phyloP scores from a whole-genome alignment of 2,329 filamentous ascomycete genomes.

The Polychaeton citri region DNA sequence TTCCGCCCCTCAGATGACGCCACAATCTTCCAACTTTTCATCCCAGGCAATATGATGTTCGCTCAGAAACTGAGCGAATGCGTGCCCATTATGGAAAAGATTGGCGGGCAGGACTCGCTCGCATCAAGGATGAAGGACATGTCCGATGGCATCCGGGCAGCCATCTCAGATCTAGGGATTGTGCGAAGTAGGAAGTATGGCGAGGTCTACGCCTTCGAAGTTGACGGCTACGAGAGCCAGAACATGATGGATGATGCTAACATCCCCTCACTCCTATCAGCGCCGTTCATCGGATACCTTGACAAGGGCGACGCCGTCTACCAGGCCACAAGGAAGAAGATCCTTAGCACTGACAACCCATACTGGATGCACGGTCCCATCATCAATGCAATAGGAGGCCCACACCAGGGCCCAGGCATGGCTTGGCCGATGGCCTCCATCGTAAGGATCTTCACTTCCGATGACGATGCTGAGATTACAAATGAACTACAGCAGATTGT shows the following conservation, averaged over 20 bases:
- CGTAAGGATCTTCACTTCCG: conserved; percentile 36
- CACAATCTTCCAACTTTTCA: conserved; percentile 36
- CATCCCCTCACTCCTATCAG: conserved; percentile 51
- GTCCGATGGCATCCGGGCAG: conserved; percentile 30
- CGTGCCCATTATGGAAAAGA: conserved; percentile 38
- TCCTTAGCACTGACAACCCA: conserved; percentile 33
- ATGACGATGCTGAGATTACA: conserved; percentile 33
- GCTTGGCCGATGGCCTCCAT: conserved; percentile 42
- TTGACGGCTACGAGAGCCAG: conserved; percentile 32
- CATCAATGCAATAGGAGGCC: conserved; percentile 35
- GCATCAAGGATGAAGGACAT: conserved; percentile 44
- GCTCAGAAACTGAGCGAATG: conserved; percentile 45
- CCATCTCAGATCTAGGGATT: conserved; percentile 33
- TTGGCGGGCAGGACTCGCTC: conserved; percentile 38
- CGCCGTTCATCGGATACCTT: conserved; percentile 50
- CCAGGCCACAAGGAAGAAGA: conserved; percentile 30
- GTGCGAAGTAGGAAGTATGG: conserved; percentile 24
- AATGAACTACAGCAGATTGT: conserved; percentile 31
- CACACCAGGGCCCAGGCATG: conserved; percentile 32
- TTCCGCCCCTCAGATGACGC: conserved; percentile 39
- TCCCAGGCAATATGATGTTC: conserved; percentile 57
- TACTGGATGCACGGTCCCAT: conserved; percentile 38
- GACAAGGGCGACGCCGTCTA: conserved; percentile 28
- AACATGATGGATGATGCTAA: conserved; percentile 63
- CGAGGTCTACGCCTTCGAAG: conserved; percentile 34